Conservation (phyloP, 208 protist species). For the Leptomonas seymouri region DNA sequence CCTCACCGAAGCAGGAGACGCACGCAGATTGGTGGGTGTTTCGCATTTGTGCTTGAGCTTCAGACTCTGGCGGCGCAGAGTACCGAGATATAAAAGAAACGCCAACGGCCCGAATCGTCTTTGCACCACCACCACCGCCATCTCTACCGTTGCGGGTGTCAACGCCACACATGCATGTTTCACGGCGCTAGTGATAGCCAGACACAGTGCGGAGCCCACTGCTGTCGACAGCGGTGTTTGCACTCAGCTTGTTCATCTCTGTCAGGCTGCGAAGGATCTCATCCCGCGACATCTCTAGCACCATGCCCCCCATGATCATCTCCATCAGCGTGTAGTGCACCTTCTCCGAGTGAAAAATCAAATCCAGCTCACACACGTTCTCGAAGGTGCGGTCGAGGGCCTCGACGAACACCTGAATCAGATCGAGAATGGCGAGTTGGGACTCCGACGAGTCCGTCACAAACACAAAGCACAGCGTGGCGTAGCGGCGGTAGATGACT, state of each 20-base stretch:
- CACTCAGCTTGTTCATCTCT: conserved; percentile 65
- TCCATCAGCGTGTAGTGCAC: conserved; percentile 97
- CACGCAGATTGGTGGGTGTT: no score
- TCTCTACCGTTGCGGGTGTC: no score
- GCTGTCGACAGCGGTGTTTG: conserved; percentile 12
- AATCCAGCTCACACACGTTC: conserved; percentile 98
- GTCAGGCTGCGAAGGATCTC: conserved; percentile 80
- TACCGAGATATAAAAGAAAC: no score
- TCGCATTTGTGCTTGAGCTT: no score
- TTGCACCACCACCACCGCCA: no score
- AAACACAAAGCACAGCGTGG: conserved; percentile 98
- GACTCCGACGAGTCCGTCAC: conserved; percentile 96
- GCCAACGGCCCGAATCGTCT: no score
- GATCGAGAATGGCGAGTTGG: conserved; percentile 97
- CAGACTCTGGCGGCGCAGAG: no score
- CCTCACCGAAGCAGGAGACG: no score
- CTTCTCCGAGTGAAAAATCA: conserved; percentile 99
- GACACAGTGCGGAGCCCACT: conserved; percentile 18
- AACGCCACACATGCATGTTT: no score
- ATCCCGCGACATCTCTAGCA: conserved; percentile 96
- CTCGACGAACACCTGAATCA: conserved; percentile 98
- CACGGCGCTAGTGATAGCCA: conserved; percentile 22
- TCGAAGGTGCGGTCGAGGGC: conserved; percentile 97
- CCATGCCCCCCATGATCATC: conserved; percentile 98
- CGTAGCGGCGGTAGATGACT: conserved; percentile 98